Conservation (phyloP, 805 yeast genomes). For the Zygoascus flipseniorum region DNA sequence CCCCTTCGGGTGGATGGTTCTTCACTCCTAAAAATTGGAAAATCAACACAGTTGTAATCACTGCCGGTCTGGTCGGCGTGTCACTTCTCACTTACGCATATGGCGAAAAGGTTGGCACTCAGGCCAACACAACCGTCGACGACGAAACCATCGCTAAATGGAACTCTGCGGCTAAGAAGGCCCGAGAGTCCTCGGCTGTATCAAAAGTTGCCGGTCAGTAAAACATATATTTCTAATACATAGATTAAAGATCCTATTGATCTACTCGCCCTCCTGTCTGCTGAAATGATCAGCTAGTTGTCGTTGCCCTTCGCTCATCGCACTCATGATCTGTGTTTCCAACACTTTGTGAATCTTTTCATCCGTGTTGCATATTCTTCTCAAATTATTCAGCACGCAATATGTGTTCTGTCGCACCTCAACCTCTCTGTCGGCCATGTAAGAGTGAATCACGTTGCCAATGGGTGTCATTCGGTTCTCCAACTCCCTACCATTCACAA, state of each 20-base stretch:
- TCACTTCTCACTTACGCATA: conserved; percentile 29
- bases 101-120: conserved; percentile 32
- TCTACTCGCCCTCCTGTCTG: background rate
- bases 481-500: background rate
- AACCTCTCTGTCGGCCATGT: conserved; percentile 16
- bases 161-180: conserved; percentile 40
- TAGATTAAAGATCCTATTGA: background rate
- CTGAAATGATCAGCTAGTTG: conserved; percentile 18
- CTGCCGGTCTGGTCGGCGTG: conserved; percentile 32
- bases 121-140: conserved; percentile 31
- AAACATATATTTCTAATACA: background rate
- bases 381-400: conserved; percentile 17
- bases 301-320: conserved; percentile 23
- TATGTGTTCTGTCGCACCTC: conserved; percentile 25
- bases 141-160: conserved; percentile 36
- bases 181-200: conserved; percentile 25
- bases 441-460: background rate
- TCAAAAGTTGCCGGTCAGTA: conserved; percentile 16
- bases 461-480: background rate
- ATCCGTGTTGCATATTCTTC: background rate
- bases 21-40: conserved; percentile 45
- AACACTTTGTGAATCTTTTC: background rate
- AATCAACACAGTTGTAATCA: conserved; percentile 35
- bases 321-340: background rate
- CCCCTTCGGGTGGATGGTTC: conserved; percentile 52